phyloP scores from a whole-genome alignment of 768 basidiomycete genomes.

The Auriscalpium vulgare region DNA sequence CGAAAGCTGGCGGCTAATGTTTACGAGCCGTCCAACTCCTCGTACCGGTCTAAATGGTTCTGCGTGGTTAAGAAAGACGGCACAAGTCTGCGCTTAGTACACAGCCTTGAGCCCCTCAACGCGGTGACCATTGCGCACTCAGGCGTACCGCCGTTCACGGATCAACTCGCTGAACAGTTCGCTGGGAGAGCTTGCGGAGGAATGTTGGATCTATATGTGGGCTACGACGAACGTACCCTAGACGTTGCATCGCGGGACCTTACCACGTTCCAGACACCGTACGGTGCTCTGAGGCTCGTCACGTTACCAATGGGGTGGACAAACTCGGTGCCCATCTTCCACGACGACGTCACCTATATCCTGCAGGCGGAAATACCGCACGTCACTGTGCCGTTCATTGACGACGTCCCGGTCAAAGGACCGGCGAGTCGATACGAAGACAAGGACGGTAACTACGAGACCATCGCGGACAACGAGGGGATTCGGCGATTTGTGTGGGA shows the following conservation, averaged over 20 bases:
- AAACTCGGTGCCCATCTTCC: constrained; percentile 32
- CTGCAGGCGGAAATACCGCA: constrained; percentile 33
- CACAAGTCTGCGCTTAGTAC: constrained; percentile 15
- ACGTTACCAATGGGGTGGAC: constrained; percentile 35
- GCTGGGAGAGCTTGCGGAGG: constrained; percentile 16
- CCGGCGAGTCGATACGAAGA: constrained; percentile 24
- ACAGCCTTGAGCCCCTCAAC: constrained; percentile 20
- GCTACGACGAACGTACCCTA: constrained; percentile 28
- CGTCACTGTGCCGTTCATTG: constrained; percentile 28
- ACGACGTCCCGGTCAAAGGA: constrained; percentile 31
- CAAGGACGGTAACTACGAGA: constrained; percentile 25
- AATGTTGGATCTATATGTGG: constrained; percentile 20
- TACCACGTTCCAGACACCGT: constrained; percentile 34
- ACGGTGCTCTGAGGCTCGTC: constrained; percentile 24
- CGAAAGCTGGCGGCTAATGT: constrained; percentile 31
- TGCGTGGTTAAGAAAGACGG: constrained; percentile 17
- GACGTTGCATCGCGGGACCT: constrained; percentile 26
- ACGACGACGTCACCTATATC: constrained; percentile 31
- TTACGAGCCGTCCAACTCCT: constrained; percentile 18
- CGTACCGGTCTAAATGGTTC: constrained; percentile 20
- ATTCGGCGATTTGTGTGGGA: constrained; percentile 34
- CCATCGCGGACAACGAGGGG: constrained; percentile 26
- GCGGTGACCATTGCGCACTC: constrained; percentile 15
- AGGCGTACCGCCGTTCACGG: constrained; percentile 11
- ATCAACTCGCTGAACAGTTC: constrained; percentile 17